These are phyloP conservation scores for Dictyostelium capitatum DNA, from an alignment of 78 protist species.

Conservation along the genomic window DNA sequence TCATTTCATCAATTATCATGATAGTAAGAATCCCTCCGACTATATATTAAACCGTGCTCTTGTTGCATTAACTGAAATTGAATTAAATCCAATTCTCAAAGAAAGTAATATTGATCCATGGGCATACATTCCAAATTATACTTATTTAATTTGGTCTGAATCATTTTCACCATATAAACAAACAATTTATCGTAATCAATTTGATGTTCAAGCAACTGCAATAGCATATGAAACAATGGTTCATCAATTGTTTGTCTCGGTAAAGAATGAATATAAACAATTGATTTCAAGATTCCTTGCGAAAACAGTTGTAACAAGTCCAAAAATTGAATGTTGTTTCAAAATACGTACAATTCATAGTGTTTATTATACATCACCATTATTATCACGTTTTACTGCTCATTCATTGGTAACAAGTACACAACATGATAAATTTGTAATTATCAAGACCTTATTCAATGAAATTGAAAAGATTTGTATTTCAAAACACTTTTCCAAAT, in stretches of 20 bases:
- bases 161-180: not conserved
- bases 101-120: not conserved
- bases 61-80: constrained; percentile 2
- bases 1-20: constrained; percentile 3
- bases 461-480: constrained; percentile 5
- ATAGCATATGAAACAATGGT: not conserved
- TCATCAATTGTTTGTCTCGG: not conserved
- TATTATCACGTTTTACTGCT: not conserved
- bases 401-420: not conserved
- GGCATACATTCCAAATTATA: not conserved
- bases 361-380: not conserved
- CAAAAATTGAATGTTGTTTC: not conserved
- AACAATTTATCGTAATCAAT: not conserved
- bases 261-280: not conserved
- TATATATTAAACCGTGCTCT: not conserved
- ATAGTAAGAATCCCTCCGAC: not conserved
- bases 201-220: not conserved
- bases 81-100: not conserved
- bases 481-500: not conserved
- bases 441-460: not conserved
- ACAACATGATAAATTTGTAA: not conserved
- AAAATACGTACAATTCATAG: not conserved
- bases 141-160: not conserved
- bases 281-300: not conserved
- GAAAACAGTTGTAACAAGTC: not conserved